These are phyloP conservation scores for Petrea volubilis DNA, from an alignment of 257 asterid species.

Conservation along the genomic window DNA sequence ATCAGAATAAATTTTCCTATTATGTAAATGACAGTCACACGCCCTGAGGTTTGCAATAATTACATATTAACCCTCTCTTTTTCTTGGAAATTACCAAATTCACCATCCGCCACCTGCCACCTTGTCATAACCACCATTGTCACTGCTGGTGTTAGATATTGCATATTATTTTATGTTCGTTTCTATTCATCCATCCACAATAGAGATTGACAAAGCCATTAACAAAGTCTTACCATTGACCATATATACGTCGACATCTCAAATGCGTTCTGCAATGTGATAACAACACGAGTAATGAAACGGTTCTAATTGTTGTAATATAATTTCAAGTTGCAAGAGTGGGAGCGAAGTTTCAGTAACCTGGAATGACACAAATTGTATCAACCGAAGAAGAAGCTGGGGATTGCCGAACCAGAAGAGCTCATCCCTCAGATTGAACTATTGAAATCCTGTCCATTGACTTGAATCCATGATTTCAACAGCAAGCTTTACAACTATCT, in stretches of 20 bases:
- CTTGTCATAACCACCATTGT: too few species aligned
- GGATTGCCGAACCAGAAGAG: constrained; percentile 97
- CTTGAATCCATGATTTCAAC: constrained; percentile 72
- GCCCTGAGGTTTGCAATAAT: too few species aligned
- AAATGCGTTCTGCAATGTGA: constrained; percentile 77
- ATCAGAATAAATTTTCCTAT: too few species aligned
- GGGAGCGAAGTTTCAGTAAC: constrained; percentile 27
- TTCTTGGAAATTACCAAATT: too few species aligned
- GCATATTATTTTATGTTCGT: too few species aligned
- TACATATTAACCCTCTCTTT: too few species aligned
- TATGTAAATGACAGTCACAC: too few species aligned
- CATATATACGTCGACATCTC: constrained; percentile 83
- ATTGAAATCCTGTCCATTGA: constrained; percentile 55
- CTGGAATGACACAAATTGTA: constrained; percentile 90
- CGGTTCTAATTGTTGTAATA: not conserved
- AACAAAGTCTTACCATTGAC: constrained; percentile 96
- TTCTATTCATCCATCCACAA: not conserved
- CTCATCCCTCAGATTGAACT: constrained; percentile 84
- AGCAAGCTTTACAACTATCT: constrained; percentile 77
- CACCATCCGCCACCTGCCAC: too few species aligned
- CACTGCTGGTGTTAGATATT: too few species aligned
- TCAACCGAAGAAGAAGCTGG: constrained; percentile 68
- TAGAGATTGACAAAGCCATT: constrained; percentile 21
- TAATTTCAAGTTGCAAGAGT: not conserved
- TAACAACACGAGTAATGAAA: not conserved